Base-by-base conservation (phyloP, 2,329 filamentous ascomycete species). In the Paracoccidioides brasiliensis region DNA sequence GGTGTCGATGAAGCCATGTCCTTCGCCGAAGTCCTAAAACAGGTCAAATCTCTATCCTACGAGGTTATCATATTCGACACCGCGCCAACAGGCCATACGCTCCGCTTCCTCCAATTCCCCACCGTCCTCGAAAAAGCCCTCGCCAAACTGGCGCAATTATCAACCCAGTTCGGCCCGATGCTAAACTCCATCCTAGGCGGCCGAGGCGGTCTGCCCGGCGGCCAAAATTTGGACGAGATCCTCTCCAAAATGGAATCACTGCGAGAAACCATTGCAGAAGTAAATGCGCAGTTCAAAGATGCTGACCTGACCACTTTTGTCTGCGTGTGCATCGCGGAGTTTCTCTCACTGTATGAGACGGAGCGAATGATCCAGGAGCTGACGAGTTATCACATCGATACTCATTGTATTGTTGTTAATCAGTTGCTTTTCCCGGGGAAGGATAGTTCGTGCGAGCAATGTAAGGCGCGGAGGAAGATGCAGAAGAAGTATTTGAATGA, bases 1-100 rank as follows among this genome's bases (percentile, higher is more conserved):
- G 93, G 93, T 74, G 95, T 98, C 60, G 93, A 98, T 70, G 93
- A 98, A 74, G 93, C 93, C 71, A 98, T 98, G 93, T 96, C 90
- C 56, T 98, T 98, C 69, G 93, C 93, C 70, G 93, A 98, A 76
- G 93, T 98, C 61, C 81, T 98, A 67, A 98, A 98, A 75, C 93
- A 98, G 74, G 93, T 98, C 76, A 97, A 97, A 76, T 95, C 89
- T 43, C 86, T 97, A 69, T 95, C 90, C 52, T 98, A 98, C 80
- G 93, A 97, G 72, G 89, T 91, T 67, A 97, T 98, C 75, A 88
- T 98, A 72, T 98, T 98, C 80, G 93, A 98, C 73, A 98, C 93
- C 38, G 93, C 93, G 3, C 93, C 93, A 14, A 98, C 93, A 14
- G 93, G 93, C 63, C 93, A 98, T 79, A 98, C 93, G 1, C 84